Conservation (phyloP, 2,329 filamentous ascomycete genomes). For the Trichoderma endophyticum region DNA sequence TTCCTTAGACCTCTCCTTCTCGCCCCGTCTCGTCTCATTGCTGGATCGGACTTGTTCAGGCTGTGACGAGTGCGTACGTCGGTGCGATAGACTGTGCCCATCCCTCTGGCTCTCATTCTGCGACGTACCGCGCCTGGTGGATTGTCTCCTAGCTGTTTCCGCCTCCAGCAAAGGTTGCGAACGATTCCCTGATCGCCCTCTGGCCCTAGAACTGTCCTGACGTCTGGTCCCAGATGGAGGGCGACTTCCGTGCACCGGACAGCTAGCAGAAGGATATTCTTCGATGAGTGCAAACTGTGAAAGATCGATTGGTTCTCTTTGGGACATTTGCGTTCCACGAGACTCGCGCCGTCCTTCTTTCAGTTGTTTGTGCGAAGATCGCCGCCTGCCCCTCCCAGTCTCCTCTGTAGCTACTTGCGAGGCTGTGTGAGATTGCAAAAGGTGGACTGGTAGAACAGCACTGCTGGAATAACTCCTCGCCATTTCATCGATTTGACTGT, state of each 20-base stretch:
- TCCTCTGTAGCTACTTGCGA: not conserved
- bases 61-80: not conserved
- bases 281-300: slow-evolving; percentile 26
- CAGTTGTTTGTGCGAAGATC: slow-evolving; percentile 9
- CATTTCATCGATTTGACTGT: not conserved
- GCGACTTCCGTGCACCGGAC: slow-evolving; percentile 24
- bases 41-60: not conserved
- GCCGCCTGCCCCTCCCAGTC: slow-evolving; percentile 13
- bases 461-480: slow-evolving; percentile 9
- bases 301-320: slow-evolving; percentile 22
- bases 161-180: slow-evolving; percentile 1
- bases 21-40: not conserved
- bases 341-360: slow-evolving; percentile 8
- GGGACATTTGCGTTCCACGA: slow-evolving; percentile 14
- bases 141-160: not conserved
- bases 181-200: slow-evolving; percentile 11
- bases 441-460: not conserved
- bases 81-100: not conserved
- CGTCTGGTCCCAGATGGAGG: slow-evolving; percentile 21
- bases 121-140: not conserved
- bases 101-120: not conserved
- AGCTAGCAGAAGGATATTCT: slow-evolving; percentile 24
- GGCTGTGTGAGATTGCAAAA: not conserved
- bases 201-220: slow-evolving; percentile 11
- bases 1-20: not conserved